phyloP scores from a whole-genome alignment of 306 rosid species.

The Gynostemma pentaphyllum region DNA sequence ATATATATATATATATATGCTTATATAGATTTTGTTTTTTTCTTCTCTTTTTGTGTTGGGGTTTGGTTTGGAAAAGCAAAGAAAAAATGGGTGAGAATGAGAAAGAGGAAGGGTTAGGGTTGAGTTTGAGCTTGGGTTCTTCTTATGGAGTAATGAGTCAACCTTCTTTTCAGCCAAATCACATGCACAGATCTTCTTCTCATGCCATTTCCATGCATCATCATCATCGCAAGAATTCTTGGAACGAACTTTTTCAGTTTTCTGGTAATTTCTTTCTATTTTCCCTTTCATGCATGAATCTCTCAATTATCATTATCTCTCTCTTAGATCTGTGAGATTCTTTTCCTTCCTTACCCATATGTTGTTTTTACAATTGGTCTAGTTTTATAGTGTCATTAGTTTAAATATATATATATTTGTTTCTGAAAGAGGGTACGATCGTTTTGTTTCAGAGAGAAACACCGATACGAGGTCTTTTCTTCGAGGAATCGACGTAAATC shows the following conservation, averaged over 20 bases:
- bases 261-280: slow-evolving; percentile 24
- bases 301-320: background rate
- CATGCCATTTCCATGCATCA: slow-evolving; percentile 20
- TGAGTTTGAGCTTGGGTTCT: slow-evolving; percentile 43
- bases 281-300: background rate
- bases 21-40: background rate
- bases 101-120: slow-evolving; percentile 40
- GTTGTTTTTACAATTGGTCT: too few species aligned
- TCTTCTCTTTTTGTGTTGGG: background rate
- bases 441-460: slow-evolving; percentile 28
- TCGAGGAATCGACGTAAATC: slow-evolving; percentile 50
- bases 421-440: background rate
- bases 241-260: slow-evolving; percentile 38
- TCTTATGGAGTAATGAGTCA: slow-evolving; percentile 21
- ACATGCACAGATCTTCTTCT: slow-evolving; percentile 40
- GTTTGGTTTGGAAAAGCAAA: background rate
- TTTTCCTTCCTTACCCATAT: background rate
- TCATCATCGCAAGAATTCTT: slow-evolving; percentile 21
- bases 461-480: slow-evolving; percentile 35
- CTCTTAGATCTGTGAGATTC: background rate
- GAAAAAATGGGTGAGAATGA: slow-evolving; percentile 48
- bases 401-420: too few species aligned
- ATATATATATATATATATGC: background rate
- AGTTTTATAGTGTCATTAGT: too few species aligned
- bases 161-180: slow-evolving; percentile 21